Conservation (phyloP, 768 basidiomycete species). For the Cubamyces lactineus region DNA sequence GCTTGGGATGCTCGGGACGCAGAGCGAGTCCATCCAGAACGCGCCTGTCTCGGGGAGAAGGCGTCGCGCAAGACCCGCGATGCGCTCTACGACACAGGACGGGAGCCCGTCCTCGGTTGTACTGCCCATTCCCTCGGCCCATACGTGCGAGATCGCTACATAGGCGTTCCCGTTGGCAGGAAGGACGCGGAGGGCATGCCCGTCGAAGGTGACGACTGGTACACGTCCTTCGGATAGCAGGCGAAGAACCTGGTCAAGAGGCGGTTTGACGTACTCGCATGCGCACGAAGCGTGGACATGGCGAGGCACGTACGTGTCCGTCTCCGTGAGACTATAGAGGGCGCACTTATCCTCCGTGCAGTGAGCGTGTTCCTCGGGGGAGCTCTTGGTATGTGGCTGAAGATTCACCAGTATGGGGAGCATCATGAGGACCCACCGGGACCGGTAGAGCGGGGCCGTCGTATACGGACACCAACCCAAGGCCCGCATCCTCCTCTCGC, state of each 20-base stretch:
- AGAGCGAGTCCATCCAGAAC: slow-evolving; percentile 25
- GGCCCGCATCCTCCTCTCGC: background rate
- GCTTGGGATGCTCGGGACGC: slow-evolving; percentile 11
- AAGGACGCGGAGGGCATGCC: background rate
- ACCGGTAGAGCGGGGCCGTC: background rate
- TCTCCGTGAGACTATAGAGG: slow-evolving; percentile 11
- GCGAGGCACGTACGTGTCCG: background rate
- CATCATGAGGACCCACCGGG: background rate
- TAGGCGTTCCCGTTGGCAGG: background rate
- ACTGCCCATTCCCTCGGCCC: slow-evolving; percentile 18
- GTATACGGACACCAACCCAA: slow-evolving; percentile 10
- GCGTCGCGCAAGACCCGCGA: background rate
- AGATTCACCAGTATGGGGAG: slow-evolving; percentile 4
- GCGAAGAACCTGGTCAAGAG: slow-evolving; percentile 1
- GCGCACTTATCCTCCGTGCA: slow-evolving; percentile 7
- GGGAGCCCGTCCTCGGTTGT: slow-evolving; percentile 20
- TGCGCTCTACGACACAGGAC: slow-evolving; percentile 11
- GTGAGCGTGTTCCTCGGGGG: slow-evolving; percentile 1
- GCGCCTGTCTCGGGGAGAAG: slow-evolving; percentile 17
- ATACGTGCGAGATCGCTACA: slow-evolving; percentile 12
- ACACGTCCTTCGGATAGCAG: background rate
- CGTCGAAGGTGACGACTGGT: slow-evolving; percentile 6
- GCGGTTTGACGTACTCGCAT: slow-evolving; percentile 10
- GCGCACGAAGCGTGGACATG: slow-evolving; percentile 10
- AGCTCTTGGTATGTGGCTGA: background rate